Evolutionary conservation across 495 filamentous ascomycete species (phyloP), one percentile per base, ranked within the genome.

Genomic region (Talaromyces adpressus): DNA sequence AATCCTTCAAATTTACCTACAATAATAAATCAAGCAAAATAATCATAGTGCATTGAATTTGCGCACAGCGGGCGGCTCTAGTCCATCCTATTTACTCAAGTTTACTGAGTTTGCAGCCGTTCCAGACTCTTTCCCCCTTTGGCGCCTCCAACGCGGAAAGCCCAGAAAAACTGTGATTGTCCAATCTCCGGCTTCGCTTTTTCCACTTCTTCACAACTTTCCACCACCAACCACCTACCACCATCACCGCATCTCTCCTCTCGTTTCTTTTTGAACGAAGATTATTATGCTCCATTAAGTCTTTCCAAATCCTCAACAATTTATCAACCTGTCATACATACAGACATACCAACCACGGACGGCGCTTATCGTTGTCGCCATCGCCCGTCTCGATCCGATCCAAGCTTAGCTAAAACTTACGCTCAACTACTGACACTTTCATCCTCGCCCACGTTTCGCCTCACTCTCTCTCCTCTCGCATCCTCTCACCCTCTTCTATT

Each of bases 401-500:
- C 30, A 30, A 22, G 27, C 30, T 36, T 58, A 20, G 49, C 49
- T 18, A 22, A 12, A 12, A 30, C 29, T 57, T 30, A n/a, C 54
- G 4, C 6, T 36, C 56, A 36, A 36, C 56, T 32, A 58, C 29
- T 36, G 27, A 34, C 27, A 36, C 16, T 36, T 58, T 36, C 16
- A 36, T 36, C 27, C 56, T 58, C 56, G 56, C 56, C 62, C 54
- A 41, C 56, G 57, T 51, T 59, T 30, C n/a, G 57, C n/a, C 60
- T 62, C 29, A 62, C 57, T 62, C 64, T 63, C 63, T 65, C 62
- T 62, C 32, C n/a, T 8, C 29, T 64, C 66, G 62, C 64, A 66
- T 68, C 63, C 66, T 73, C 70, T 68, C 69, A 59, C 68, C 69
- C 16, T 22, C 23, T 30, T 45, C 70, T 64, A 63, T 71, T 69